Conservation (phyloP, 108 stramenopile species). For the Tribonema minus region DNA sequence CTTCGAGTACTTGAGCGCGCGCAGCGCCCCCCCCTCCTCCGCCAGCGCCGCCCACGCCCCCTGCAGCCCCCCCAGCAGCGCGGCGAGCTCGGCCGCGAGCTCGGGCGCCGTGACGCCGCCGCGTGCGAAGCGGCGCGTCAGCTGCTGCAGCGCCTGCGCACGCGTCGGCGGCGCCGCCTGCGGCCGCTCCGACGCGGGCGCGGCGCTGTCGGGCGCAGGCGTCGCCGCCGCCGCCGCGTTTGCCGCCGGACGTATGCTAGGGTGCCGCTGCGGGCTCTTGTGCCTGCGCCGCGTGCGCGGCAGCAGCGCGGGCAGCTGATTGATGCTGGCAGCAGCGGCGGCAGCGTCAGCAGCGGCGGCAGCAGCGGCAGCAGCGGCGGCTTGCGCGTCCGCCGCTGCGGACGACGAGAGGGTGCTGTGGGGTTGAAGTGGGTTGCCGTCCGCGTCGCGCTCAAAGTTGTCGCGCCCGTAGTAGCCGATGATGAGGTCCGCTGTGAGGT, state of each 20-base stretch:
- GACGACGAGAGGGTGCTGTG: conserved; percentile 1
- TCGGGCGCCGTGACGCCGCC: too few relatives aligned
- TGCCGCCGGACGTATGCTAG: background rate
- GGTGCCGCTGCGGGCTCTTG: background rate
- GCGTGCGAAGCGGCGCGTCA: too few relatives aligned
- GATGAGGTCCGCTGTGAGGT: conserved; percentile 6
- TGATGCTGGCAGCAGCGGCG: background rate
- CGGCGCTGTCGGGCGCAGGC: background rate
- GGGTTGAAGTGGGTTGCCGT: too few relatives aligned
- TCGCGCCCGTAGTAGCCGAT: conserved; percentile 30
- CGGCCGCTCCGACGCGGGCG: too few relatives aligned
- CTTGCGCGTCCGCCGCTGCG: background rate
- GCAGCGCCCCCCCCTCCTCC: too few relatives aligned
- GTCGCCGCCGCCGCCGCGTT: background rate
- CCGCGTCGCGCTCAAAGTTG: too few relatives aligned
- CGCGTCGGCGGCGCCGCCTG: too few relatives aligned
- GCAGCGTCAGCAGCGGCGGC: background rate
- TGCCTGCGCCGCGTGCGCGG: background rate
- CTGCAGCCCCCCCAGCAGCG: too few relatives aligned
- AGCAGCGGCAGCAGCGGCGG: background rate
- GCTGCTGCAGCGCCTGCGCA: too few relatives aligned
- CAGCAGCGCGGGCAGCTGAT: background rate
- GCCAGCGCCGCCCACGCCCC: too few relatives aligned
- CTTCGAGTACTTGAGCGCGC: too few relatives aligned
- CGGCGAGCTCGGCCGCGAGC: too few relatives aligned